Evolutionary conservation across 148 eudicot genomes (phyloP).

Genomic region (Silene uniflora): DNA sequence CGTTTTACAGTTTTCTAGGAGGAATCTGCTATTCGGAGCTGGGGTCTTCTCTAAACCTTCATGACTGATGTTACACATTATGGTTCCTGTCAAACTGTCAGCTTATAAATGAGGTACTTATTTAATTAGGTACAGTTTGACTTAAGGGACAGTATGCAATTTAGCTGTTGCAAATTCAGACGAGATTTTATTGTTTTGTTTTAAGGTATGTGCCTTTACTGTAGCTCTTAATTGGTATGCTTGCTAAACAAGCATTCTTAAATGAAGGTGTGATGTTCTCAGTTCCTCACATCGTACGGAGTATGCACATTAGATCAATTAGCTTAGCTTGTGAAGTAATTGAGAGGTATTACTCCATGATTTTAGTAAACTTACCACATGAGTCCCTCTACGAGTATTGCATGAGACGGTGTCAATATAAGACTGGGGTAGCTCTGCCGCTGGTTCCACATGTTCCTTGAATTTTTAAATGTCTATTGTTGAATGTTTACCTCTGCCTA

Average conservation of each 20-base stretch:
- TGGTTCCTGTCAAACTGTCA: constrained; percentile 13
- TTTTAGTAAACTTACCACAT: not conserved
- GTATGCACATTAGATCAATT: no score
- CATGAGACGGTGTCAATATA: not conserved
- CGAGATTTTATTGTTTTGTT: not conserved
- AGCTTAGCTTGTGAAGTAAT: no score
- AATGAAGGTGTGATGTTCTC: not conserved
- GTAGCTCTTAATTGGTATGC: not conserved
- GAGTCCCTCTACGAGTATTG: not conserved
- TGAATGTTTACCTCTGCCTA: no score
- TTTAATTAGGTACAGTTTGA: constrained; percentile 11
- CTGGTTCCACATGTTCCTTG: not conserved
- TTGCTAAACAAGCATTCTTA: not conserved
- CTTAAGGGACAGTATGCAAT: constrained; percentile 5
- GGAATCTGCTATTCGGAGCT: constrained; percentile 81
- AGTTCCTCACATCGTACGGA: no score
- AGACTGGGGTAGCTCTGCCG: not conserved
- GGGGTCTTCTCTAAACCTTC: constrained; percentile 47
- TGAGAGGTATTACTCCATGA: not conserved
- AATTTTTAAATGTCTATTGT: not conserved
- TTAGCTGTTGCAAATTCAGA: constrained; percentile 8
- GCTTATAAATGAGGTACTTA: constrained; percentile 8
- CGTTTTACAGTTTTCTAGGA: constrained; percentile 60
- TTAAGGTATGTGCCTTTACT: not conserved
- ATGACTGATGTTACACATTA: constrained; percentile 16